Conservation (phyloP, 179 eudicot species). For the Gypsophila paniculata region DNA sequence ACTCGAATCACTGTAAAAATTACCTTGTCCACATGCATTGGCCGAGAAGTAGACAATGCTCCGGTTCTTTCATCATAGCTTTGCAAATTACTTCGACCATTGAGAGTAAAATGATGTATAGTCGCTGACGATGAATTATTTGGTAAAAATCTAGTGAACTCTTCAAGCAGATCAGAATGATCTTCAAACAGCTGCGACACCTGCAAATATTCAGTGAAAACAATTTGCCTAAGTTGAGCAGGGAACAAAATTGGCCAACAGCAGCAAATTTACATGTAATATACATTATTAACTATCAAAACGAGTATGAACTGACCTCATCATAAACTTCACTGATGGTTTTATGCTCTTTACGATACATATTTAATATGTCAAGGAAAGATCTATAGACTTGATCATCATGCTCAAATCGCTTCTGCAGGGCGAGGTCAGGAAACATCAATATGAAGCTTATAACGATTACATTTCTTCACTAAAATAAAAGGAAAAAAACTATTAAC, state of each 20-base stretch:
- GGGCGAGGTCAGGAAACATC: background rate
- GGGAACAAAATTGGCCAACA: background rate
- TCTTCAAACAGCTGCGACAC: constrained; percentile 77
- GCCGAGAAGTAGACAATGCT: constrained; percentile 41
- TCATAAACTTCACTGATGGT: constrained; percentile 78
- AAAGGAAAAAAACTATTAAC: background rate
- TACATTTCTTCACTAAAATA: background rate
- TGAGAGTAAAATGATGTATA: constrained; percentile 39
- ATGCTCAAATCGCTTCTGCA: constrained; percentile 83
- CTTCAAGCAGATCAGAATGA: constrained; percentile 83
- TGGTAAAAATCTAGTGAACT: constrained; percentile 91
- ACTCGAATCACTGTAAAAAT: background rate
- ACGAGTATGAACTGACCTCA: constrained; percentile 48
- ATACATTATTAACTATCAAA: background rate
- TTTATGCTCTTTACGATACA: constrained; percentile 93
- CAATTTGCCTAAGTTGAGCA: background rate
- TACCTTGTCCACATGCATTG: constrained; percentile 59
- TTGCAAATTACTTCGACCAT: constrained; percentile 40
- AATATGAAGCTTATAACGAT: constrained; percentile 12
- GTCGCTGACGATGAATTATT: constrained; percentile 61
- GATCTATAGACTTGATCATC: constrained; percentile 93
- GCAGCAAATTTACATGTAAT: background rate
- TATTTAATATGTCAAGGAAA: constrained; percentile 85
- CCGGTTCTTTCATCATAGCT: constrained; percentile 58
- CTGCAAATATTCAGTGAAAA: constrained; percentile 30